A percentile compares a stretch with the other conserved stretches of the same genome.
phyloP scores from a whole-genome alignment of 78 protist genomes.

The Protostelium mycophagum region DNA sequence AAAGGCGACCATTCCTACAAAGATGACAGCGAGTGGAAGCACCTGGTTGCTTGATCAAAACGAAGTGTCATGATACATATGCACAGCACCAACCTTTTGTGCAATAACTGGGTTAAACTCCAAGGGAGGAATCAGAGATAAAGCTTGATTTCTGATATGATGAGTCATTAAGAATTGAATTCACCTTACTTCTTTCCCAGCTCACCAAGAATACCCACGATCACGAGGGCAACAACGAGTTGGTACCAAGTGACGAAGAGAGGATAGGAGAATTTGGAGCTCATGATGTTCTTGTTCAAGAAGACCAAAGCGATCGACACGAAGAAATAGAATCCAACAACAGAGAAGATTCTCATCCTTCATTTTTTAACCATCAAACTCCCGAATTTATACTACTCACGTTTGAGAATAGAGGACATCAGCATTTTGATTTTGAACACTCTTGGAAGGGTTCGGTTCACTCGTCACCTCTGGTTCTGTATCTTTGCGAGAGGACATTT shows the following conservation, averaged over 20 bases:
- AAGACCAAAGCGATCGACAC: constrained; percentile 72
- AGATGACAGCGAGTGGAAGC: constrained; percentile 63
- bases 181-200: constrained; percentile 9
- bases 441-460: not conserved
- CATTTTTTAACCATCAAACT: not conserved
- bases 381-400: not conserved
- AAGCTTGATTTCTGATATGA: not conserved
- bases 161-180: not conserved
- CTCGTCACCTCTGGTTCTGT: no score
- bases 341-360: constrained; percentile 6
- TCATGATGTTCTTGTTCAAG: constrained; percentile 61
- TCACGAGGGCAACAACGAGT: constrained; percentile 50
- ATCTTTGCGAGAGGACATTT: no score
- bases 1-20: constrained; percentile 72
- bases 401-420: not conserved
- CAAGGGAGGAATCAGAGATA: constrained; percentile 53
- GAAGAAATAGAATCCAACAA: constrained; percentile 56
- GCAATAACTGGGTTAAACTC: constrained; percentile 60
- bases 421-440: not conserved
- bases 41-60: no score
- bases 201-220: constrained; percentile 25
- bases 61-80: no score
- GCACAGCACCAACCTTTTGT: not conserved
- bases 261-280: constrained; percentile 43
- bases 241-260: constrained; percentile 77